Conservation (phyloP, 148 eudicot genomes). For the Camellia granthamiana region DNA sequence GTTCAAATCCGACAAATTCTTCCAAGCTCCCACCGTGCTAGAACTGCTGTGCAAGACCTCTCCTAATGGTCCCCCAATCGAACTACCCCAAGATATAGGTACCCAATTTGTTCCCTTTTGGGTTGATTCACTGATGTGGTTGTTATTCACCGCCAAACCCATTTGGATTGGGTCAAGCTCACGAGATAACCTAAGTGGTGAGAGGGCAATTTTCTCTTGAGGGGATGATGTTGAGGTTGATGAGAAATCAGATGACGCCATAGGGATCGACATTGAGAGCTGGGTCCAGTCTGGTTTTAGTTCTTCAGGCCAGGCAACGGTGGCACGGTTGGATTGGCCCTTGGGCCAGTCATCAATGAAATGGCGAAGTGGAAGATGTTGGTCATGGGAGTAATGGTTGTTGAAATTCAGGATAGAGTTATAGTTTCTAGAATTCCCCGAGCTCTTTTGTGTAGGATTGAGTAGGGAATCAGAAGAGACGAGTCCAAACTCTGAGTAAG, state of each 20-base stretch:
- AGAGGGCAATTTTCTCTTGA: constrained; percentile 41
- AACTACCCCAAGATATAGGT: constrained; percentile 56
- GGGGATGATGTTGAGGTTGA: constrained; percentile 47
- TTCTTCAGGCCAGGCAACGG: constrained; percentile 50
- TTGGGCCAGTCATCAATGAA: constrained; percentile 60
- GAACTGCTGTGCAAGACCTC: constrained; percentile 57
- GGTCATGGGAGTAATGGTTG: constrained; percentile 37
- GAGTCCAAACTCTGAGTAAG: constrained; percentile 48
- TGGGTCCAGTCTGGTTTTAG: constrained; percentile 84
- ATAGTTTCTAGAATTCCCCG: constrained; percentile 38
- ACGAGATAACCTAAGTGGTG: constrained; percentile 41
- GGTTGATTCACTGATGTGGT: constrained; percentile 23
- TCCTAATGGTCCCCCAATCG: constrained; percentile 86
- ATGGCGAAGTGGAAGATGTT: constrained; percentile 31
- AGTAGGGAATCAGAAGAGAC: constrained; percentile 61
- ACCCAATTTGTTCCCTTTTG: constrained; percentile 45
- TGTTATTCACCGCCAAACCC: constrained; percentile 35
- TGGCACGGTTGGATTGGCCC: constrained; percentile 41
- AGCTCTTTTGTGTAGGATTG: constrained; percentile 49
- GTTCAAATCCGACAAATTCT: constrained; percentile 20
- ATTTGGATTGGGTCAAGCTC: constrained; percentile 50
- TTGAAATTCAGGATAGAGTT: constrained; percentile 39
- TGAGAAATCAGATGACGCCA: constrained; percentile 49
- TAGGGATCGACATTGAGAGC: constrained; percentile 81
- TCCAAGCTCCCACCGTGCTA: constrained; percentile 14